phyloP scores from a whole-genome alignment of 306 rosid species.

The Clitoria ternatea region DNA sequence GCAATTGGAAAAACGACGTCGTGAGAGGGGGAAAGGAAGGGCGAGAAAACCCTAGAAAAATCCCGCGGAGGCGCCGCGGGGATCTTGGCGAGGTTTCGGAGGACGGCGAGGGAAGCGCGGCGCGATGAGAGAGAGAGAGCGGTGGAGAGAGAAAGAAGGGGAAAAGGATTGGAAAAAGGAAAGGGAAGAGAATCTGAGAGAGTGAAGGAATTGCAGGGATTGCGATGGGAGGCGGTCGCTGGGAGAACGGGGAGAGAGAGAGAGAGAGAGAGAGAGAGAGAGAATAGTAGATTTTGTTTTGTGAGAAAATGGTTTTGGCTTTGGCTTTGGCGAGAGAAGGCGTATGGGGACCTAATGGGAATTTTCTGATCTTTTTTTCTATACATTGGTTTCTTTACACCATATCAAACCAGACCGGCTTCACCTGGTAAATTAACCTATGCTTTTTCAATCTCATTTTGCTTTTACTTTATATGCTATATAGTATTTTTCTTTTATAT shows the following conservation, averaged over 20 bases:
- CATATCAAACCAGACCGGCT: too few species aligned
- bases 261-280: constrained; percentile 27
- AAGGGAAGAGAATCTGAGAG: constrained; percentile 26
- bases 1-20: constrained; percentile 26
- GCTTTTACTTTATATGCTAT: too few species aligned
- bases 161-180: constrained; percentile 24
- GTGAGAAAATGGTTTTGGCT: constrained; percentile 9
- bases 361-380: constrained; percentile 21
- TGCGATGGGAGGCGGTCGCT: constrained; percentile 38
- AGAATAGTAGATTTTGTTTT: constrained; percentile 35
- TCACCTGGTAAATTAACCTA: too few species aligned
- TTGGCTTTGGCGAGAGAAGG: constrained; percentile 25
- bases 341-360: constrained; percentile 34
- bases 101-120: constrained; percentile 14
- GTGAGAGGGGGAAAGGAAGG: neutral
- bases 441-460: too few species aligned
- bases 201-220: neutral
- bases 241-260: constrained; percentile 14
- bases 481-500: too few species aligned
- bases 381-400: too few species aligned
- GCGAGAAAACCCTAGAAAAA: constrained; percentile 53
- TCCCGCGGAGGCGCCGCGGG: constrained; percentile 39
- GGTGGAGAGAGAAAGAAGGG: neutral
- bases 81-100: constrained; percentile 27
- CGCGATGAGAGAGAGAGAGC: neutral